Evolutionary conservation across 106 monocot species (phyloP).

Genomic region (Dendrobium huoshanense): DNA sequence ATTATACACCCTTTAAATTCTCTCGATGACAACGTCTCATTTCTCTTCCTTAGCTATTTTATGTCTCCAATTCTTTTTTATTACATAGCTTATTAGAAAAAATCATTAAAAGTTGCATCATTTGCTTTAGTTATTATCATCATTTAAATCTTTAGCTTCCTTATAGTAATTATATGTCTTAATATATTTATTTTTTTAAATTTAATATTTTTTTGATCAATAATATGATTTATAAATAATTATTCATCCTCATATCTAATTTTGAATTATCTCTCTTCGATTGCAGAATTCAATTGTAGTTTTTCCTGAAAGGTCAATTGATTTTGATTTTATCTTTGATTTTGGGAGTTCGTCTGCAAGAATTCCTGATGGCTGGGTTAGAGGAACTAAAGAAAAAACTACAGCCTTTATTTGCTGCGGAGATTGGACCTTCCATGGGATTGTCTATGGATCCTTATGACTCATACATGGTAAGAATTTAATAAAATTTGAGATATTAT

Average conservation of each 20-base stretch:
- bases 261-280: background rate
- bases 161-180: background rate
- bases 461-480: conserved; percentile 71
- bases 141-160: background rate
- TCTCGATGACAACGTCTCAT: too few species aligned
- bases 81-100: too few species aligned
- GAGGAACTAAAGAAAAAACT: conserved; percentile 90
- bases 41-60: too few species aligned
- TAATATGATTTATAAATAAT: background rate
- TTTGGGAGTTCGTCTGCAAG: background rate
- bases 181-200: background rate
- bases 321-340: background rate
- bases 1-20: too few species aligned
- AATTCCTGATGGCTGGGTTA: conserved; percentile 68
- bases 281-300: conserved; percentile 1
- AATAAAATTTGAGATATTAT: background rate
- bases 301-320: background rate
- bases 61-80: too few species aligned
- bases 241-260: background rate
- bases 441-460: conserved; percentile 53
- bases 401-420: conserved; percentile 76
- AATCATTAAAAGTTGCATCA: too few species aligned
- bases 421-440: conserved; percentile 39
- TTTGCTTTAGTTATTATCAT: background rate
- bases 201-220: background rate